These are phyloP conservation scores for Capronia americana DNA, from an alignment of 2,329 filamentous ascomycete genomes.

Conservation along the genomic window DNA sequence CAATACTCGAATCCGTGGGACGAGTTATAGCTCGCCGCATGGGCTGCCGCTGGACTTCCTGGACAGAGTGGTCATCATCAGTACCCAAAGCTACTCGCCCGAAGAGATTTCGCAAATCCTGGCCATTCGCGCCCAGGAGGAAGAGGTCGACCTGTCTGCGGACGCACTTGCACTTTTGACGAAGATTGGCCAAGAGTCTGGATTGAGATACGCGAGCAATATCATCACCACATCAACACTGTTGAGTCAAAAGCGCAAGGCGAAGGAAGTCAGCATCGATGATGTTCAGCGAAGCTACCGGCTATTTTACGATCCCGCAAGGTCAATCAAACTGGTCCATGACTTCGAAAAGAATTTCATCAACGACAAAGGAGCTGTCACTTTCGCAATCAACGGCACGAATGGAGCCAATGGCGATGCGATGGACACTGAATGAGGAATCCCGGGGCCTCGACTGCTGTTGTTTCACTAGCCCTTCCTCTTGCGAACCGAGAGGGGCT, in stretches of 20 bases:
- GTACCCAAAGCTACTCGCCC: slow-evolving; percentile 80
- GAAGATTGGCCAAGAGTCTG: slow-evolving; percentile 92
- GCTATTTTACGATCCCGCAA: slow-evolving; percentile 87
- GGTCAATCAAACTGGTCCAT: slow-evolving; percentile 88
- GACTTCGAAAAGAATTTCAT: slow-evolving; percentile 94
- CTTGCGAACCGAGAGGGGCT: neutral
- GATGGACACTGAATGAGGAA: slow-evolving; percentile 70
- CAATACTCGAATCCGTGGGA: slow-evolving; percentile 88
- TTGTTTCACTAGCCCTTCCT: neutral
- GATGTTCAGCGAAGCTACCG: slow-evolving; percentile 94
- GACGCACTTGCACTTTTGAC: slow-evolving; percentile 92
- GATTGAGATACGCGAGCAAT: slow-evolving; percentile 94
- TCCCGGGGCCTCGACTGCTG: neutral
- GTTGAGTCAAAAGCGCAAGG: slow-evolving; percentile 81
- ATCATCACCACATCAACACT: slow-evolving; percentile 94
- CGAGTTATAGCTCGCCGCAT: slow-evolving; percentile 90
- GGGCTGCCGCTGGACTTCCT: slow-evolving; percentile 94
- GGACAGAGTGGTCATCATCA: slow-evolving; percentile 94
- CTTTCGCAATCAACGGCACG: slow-evolving; percentile 61
- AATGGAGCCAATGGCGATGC: slow-evolving; percentile 61
- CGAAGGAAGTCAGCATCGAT: slow-evolving; percentile 80
- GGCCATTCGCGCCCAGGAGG: slow-evolving; percentile 89
- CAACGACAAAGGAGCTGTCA: slow-evolving; percentile 81
- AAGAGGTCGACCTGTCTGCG: slow-evolving; percentile 88
- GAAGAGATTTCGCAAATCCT: slow-evolving; percentile 94